Evolutionary conservation across 768 basidiomycete genomes (phyloP), one percentile per base, ranked within the genome.

Genomic region (Russula vinacea): DNA sequence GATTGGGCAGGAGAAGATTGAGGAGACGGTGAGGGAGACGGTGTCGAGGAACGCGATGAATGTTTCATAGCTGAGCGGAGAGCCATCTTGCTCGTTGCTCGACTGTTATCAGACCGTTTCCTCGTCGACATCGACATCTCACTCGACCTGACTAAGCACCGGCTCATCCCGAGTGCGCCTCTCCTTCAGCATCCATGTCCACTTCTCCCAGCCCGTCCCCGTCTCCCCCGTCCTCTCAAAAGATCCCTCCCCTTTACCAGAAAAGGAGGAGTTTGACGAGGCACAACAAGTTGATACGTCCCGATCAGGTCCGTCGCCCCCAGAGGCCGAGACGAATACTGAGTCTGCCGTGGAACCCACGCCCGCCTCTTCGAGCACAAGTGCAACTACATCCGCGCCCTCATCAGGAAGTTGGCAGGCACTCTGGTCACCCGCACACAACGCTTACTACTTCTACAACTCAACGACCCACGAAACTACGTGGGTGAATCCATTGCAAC

Each of bases 401-500:
- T 51, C 66, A 58, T 60, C 69, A 37, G 68, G 69, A 71, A 59
- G 72, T 72, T 93, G 92, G 91, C 92, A 92, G 74, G 91, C 91
- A 42, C 81, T 94, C 35, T 93, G 81, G 76, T 86, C 90, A 1
- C 83, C 89, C 1, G 79, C 86, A 65, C 84, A 90, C 77, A 88
- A 83, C 74, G 80, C 89, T 11, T 94, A 94, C 76, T 94, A 94
- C 74, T 94, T 92, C 78, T 89, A 81, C 80, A 94, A 92, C 74
- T 62, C 84, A 11, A 73, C 76, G 64, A 92, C 91, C 0, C 79
- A 86, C 58, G 84, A 92, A 76, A 93, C 91, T 19, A 93, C 91
- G 2, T 93, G 92, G 92, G 76, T 78, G 33, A 93, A 93, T 70
- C 91, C 91, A 11, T 78, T 94, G 45, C 77, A 83, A 50, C 75